Percentiles rank a stretch among this genome's conserved stretches.
Evolutionary conservation across 2,329 filamentous ascomycete species (phyloP).

Genomic region (Ceratocystis destructans): DNA sequence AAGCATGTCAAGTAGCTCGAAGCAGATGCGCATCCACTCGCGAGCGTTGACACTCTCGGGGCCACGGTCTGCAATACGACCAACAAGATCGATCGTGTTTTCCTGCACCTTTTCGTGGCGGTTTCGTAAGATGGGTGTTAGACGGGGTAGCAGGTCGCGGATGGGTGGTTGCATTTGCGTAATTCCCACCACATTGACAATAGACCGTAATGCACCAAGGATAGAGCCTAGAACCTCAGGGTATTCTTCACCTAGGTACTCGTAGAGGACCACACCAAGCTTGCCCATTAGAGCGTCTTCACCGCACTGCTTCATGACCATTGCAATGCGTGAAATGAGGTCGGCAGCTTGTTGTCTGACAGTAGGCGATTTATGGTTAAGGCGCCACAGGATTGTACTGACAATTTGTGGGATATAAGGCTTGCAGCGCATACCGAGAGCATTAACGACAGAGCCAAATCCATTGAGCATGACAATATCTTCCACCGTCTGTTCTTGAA

Average conservation of each 20-base stretch:
- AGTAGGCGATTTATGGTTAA: slow-evolving; percentile 96
- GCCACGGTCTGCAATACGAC: slow-evolving; percentile 91
- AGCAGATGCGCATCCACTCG: slow-evolving; percentile 99
- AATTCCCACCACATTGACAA: slow-evolving; percentile 96
- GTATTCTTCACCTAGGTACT: slow-evolving; percentile 97
- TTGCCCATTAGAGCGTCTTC: slow-evolving; percentile 95
- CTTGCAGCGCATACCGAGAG: slow-evolving; percentile 84
- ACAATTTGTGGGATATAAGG: slow-evolving; percentile 94
- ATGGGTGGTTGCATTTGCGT: slow-evolving; percentile 97
- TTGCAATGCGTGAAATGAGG: slow-evolving; percentile 88
- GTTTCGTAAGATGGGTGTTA: slow-evolving; percentile 96
- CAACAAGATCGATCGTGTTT: slow-evolving; percentile 95
- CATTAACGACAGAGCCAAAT: slow-evolving; percentile 94
- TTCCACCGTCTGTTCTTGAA: slow-evolving; percentile 96
- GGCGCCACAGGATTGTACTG: slow-evolving; percentile 84
- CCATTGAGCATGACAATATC: slow-evolving; percentile 94
- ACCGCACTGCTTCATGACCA: slow-evolving; percentile 98
- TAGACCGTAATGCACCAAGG: slow-evolving; percentile 82
- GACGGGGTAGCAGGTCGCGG: slow-evolving; percentile 81
- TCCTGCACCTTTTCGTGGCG: slow-evolving; percentile 98
- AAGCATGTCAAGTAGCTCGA: slow-evolving; percentile 96
- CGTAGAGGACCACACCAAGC: slow-evolving; percentile 85
- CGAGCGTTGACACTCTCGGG: slow-evolving; percentile 92
- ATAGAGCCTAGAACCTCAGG: slow-evolving; percentile 96
- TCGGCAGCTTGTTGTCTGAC: slow-evolving; percentile 95